Evolutionary conservation across 352 stramenopile species (phyloP).

Genomic region (Phytophthora cryptogea): DNA sequence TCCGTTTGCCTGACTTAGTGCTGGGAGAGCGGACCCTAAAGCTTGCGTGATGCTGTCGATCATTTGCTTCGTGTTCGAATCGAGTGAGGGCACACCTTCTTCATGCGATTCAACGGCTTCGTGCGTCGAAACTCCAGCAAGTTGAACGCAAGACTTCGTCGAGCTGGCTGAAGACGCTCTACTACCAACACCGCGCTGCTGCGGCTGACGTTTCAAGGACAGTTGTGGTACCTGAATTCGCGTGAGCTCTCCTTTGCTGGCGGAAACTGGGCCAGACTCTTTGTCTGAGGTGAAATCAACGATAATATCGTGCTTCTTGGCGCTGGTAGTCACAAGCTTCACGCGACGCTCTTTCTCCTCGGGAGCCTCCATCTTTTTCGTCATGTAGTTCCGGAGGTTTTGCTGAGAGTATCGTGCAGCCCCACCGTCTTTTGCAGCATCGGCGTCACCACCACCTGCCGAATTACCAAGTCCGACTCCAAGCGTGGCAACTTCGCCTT

Average conservation of each 20-base stretch:
- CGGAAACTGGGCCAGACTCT: background rate
- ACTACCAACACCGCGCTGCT: constrained; percentile 12
- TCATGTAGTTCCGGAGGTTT: constrained; percentile 86
- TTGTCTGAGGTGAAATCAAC: constrained; percentile 34
- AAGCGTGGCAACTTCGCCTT: constrained; percentile 74
- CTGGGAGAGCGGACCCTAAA: constrained; percentile 53
- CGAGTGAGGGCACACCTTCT: constrained; percentile 18
- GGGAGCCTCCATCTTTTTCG: constrained; percentile 77
- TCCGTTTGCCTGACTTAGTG: constrained; percentile 24
- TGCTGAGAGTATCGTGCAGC: constrained; percentile 58
- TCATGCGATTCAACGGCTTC: constrained; percentile 5
- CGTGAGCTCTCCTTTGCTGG: constrained; percentile 38
- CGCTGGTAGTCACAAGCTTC: constrained; percentile 56
- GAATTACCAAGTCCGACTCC: constrained; percentile 54
- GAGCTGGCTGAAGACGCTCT: constrained; percentile 27
- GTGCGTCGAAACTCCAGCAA: constrained; percentile 3
- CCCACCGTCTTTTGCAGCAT: constrained; percentile 39
- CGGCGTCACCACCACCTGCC: constrained; percentile 2
- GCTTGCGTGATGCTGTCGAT: constrained; percentile 81
- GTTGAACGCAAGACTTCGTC: constrained; percentile 23
- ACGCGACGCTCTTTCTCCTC: constrained; percentile 66
- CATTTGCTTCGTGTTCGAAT: constrained; percentile 64
- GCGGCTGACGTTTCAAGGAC: constrained; percentile 35
- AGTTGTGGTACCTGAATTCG: constrained; percentile 64
- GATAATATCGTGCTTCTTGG: constrained; percentile 66